Percentiles rank a stretch among this genome's conserved stretches.
Conservation (phyloP, 2,329 filamentous ascomycete genomes). For the Acrocalymma vagum region DNA sequence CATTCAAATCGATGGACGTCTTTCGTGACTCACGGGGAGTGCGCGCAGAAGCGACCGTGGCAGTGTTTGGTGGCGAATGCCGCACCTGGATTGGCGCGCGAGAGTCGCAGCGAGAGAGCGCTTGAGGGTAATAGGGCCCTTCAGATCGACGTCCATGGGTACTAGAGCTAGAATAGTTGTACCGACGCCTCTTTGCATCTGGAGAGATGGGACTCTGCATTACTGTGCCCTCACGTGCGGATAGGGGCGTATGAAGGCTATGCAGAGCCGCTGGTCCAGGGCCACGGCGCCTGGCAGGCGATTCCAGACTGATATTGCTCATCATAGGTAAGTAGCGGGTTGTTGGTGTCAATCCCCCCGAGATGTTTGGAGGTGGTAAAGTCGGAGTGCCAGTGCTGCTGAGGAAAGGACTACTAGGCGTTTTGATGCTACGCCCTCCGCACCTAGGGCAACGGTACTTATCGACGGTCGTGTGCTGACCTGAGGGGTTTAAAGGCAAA, state of each 20-base stretch:
- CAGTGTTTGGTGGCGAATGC: constrained; percentile 41
- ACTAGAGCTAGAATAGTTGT: constrained; percentile 29
- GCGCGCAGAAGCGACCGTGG: constrained; percentile 39
- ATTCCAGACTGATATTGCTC: constrained; percentile 52
- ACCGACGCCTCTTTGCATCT: constrained; percentile 44
- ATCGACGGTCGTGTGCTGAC: constrained; percentile 49
- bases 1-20: constrained; percentile 27
- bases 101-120: constrained; percentile 37
- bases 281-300: constrained; percentile 35
- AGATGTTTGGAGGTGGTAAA: constrained; percentile 48
- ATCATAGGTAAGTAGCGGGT: constrained; percentile 45
- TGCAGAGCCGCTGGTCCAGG: constrained; percentile 36
- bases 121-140: constrained; percentile 52
- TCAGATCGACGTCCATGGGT: constrained; percentile 67
- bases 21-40: constrained; percentile 40
- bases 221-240: constrained; percentile 29
- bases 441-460: constrained; percentile 72
- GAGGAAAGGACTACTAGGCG: constrained; percentile 65
- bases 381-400: constrained; percentile 54
- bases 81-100: constrained; percentile 43
- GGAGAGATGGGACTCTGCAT: constrained; percentile 44
- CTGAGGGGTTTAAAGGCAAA: constrained; percentile 40
- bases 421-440: constrained; percentile 71
- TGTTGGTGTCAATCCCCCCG: constrained; percentile 40
- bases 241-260: constrained; percentile 34